Percentiles rank a stretch among this genome's conserved stretches.
phyloP scores from a whole-genome alignment of 148 eudicot species.

The Silene conica region DNA sequence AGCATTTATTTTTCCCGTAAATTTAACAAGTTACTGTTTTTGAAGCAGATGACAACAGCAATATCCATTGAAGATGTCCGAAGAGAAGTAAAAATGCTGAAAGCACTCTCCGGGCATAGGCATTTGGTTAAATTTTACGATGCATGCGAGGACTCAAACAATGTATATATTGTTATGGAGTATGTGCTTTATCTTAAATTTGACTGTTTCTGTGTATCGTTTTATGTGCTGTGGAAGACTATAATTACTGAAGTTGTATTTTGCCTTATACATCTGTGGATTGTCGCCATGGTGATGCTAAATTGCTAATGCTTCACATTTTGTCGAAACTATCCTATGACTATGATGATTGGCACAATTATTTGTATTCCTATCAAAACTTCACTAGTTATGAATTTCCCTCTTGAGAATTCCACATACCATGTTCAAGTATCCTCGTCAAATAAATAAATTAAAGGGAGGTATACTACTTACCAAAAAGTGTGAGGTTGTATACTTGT shows the following conservation, averaged over 20 bases:
- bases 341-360: neutral
- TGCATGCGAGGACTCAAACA: conserved; percentile 69
- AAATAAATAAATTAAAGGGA: no score
- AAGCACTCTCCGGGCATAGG: conserved; percentile 60
- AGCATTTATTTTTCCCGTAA: neutral
- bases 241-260: neutral
- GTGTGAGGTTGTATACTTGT: neutral
- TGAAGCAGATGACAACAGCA: conserved; percentile 67
- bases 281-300: neutral
- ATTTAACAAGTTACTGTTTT: neutral
- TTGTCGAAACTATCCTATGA: neutral
- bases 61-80: conserved; percentile 77
- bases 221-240: neutral
- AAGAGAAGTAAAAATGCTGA: conserved; percentile 64
- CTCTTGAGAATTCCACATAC: neutral
- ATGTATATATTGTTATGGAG: conserved; percentile 73
- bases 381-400: neutral
- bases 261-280: conserved; percentile 2
- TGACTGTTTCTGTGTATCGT: neutral
- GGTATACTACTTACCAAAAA: no score
- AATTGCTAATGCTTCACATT: neutral
- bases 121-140: conserved; percentile 64
- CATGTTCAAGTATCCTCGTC: neutral
- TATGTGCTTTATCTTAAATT: conserved; percentile 31
- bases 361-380: neutral